A percentile compares a stretch with the other conserved stretches of the same genome.
phyloP scores from a whole-genome alignment of 23 red algal species.

The Cyanidioschyzon merolae region DNA sequence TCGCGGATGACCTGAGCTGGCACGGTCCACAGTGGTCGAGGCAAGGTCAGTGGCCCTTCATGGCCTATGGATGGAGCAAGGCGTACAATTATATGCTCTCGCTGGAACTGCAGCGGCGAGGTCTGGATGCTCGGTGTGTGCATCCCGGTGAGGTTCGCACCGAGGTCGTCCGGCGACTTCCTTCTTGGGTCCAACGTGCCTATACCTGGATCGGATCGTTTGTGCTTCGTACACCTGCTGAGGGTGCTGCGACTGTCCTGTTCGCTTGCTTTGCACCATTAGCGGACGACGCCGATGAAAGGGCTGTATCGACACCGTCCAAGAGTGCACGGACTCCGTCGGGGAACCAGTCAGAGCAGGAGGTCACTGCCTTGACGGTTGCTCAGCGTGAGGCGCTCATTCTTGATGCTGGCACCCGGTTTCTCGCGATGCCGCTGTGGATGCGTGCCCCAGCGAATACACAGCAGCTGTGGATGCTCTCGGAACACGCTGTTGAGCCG shows the following conservation, averaged over 20 bases:
- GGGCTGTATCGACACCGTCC: no score
- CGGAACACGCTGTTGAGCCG: background rate
- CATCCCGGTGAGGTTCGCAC: constrained; percentile 26
- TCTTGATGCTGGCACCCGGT: background rate
- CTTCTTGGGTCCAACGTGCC: background rate
- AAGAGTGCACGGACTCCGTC: no score
- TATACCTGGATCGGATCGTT: background rate
- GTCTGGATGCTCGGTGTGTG: constrained; percentile 10
- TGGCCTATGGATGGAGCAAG: constrained; percentile 24
- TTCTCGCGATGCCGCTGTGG: background rate
- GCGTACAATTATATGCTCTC: constrained; percentile 17
- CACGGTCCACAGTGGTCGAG: background rate
- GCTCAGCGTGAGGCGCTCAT: background rate
- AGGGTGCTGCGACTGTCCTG: constrained; percentile 8
- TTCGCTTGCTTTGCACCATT: background rate
- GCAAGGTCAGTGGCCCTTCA: background rate
- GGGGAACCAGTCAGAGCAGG: no score
- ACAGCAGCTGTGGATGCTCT: background rate
- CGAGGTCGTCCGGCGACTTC: constrained; percentile 12
- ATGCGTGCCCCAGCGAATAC: background rate
- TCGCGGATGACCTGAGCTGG: background rate
- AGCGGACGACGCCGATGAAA: background rate
- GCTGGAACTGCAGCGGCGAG: background rate
- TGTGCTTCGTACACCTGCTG: background rate
- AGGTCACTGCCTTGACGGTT: no score